Evolutionary conservation across 768 basidiomycete species (phyloP), one percentile per base, ranked within the genome.

Genomic region (Suillus cothurnatus): DNA sequence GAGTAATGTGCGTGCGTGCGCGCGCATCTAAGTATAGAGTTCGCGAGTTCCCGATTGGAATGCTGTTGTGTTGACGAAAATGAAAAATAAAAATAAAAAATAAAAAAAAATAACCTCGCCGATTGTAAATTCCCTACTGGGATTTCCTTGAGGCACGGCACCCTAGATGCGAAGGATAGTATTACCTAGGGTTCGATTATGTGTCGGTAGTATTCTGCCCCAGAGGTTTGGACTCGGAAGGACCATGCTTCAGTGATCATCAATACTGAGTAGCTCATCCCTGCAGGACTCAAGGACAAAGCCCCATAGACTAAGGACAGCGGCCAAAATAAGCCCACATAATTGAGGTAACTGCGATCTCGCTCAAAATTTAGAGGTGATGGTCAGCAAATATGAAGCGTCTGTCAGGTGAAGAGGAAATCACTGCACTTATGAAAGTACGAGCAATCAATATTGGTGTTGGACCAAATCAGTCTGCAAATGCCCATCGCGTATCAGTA

Each of bases 201-300:
- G 50, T 53, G 11, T n/a, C 1, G 21, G 21, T 1, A 6, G 19
- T 55, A 55, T 32, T 55, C 21, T 55, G 21, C 52, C 19, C 4
- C 1, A 21, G 31, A 55, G 21, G 31, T 32, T 55, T 55, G 7
- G 21, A 32, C 21, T 32, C 2, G 53, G 53, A 55, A 21, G 53
- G 53, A 32, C 31, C 53, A 34, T 14, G 6, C 6, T 55, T 32
- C 21, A 32, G 52, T 23, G 56, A 57, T 23, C 57, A 39, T 38
- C 17, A 19, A 38, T 38, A 17, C n/a, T 4, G n/a, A 36, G 34
- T 38, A 26, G 5, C n/a, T 36, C 55, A 57, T 57, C 23, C 14
- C 86, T 67, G n/a, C n/a, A n/a, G n/a, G n/a, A n/a, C 53, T 34
- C 31, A 12, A 32, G 52, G 31, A 31, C 28, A 19, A 19, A 53